These are phyloP conservation scores for Malassezia equina DNA, from an alignment of 1,284 basidiomycete species.

Conservation along the genomic window DNA sequence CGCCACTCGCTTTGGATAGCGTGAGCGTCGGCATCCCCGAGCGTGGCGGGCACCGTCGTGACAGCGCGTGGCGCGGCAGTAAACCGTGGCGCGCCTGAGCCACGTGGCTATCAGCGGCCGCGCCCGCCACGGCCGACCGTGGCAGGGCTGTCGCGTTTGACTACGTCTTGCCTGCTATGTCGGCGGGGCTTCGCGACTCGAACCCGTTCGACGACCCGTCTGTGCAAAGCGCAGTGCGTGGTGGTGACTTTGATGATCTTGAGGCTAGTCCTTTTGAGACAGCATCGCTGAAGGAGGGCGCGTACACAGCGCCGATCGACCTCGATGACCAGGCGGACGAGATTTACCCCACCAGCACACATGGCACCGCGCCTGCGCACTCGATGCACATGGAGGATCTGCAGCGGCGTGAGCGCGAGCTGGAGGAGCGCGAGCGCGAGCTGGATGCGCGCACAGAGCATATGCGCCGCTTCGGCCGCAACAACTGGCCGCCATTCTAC, in stretches of 20 bases:
- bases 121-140: not conserved
- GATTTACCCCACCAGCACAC: slow-evolving; percentile 20
- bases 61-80: not conserved
- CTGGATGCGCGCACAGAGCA: slow-evolving; percentile 56
- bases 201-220: slow-evolving; percentile 50
- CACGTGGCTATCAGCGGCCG: slow-evolving; percentile 7
- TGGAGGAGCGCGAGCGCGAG: slow-evolving; percentile 66
- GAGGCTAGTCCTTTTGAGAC: slow-evolving; percentile 15
- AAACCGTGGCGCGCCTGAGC: not conserved
- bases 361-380: slow-evolving; percentile 30
- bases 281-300: slow-evolving; percentile 2
- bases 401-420: slow-evolving; percentile 63
- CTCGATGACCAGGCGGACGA: slow-evolving; percentile 22
- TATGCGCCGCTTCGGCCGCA: slow-evolving; percentile 67
- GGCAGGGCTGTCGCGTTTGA: not conserved
- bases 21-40: not conserved
- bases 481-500: slow-evolving; percentile 84
- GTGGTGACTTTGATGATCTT: slow-evolving; percentile 20
- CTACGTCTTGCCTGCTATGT: not conserved
- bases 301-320: slow-evolving; percentile 9
- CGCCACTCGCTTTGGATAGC: not conserved
- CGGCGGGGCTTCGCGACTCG: slow-evolving; percentile 18
- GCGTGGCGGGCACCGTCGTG: not conserved
- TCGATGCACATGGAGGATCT: slow-evolving; percentile 57
- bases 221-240: slow-evolving; percentile 38